Percentiles rank a stretch among this genome's conserved stretches.
Evolutionary conservation across 768 basidiomycete species (phyloP).

Genomic region (Pholiota microspora): DNA sequence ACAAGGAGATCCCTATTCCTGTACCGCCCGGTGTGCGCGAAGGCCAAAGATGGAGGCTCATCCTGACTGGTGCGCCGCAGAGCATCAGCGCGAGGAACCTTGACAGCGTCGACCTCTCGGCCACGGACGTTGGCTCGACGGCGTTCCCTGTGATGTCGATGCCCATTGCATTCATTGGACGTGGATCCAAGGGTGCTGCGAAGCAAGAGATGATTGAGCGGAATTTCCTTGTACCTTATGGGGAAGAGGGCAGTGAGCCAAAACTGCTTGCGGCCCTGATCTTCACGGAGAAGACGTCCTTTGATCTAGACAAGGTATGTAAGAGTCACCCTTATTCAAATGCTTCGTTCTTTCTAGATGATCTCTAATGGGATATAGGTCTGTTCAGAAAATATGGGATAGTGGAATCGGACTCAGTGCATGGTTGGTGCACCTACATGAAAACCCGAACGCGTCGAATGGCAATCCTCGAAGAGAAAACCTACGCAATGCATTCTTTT

Average conservation of each 20-base stretch:
- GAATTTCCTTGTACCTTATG: conserved; percentile 40
- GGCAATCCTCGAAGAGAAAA: conserved; percentile 1
- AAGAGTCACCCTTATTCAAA: conserved; percentile 13
- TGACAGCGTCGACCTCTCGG: conserved; percentile 40
- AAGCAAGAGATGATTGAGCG: conserved; percentile 75
- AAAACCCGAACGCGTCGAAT: conserved; percentile 14
- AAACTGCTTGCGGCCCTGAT: conserved; percentile 30
- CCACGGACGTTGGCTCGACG: conserved; percentile 34
- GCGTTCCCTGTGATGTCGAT: conserved; percentile 69
- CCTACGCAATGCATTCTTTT: conserved; percentile 35
- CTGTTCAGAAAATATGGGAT: conserved; percentile 91
- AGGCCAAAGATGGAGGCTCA: conserved; percentile 65
- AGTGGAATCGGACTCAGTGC: conserved; percentile 85
- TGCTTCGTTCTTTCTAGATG: not conserved
- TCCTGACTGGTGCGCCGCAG: conserved; percentile 41
- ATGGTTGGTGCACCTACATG: conserved; percentile 55
- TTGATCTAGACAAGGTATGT: conserved; percentile 96
- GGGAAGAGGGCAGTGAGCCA: conserved; percentile 13
- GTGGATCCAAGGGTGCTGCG: conserved; percentile 24
- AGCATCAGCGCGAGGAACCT: conserved; percentile 17
- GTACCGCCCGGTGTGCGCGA: conserved; percentile 51
- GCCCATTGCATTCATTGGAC: conserved; percentile 49
- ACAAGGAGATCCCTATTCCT: conserved; percentile 72
- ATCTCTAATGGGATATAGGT: conserved; percentile 26
- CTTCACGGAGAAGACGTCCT: conserved; percentile 80